phyloP scores from a whole-genome alignment of 1,284 basidiomycete species.

The Neotropicomus parvogracilis region DNA sequence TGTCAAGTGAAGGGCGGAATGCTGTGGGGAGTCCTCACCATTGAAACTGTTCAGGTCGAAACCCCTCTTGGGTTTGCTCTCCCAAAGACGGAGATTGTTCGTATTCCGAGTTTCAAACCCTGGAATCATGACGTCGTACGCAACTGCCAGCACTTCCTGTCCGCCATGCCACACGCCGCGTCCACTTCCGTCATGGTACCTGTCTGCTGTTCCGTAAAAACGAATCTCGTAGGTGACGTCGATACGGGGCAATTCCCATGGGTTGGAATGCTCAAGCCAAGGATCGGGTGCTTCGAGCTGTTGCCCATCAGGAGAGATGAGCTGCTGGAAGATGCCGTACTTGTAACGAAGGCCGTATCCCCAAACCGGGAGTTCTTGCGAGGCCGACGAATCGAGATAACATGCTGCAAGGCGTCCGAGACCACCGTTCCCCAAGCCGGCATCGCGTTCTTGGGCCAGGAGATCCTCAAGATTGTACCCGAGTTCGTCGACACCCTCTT shows the following conservation, averaged over 20 bases:
- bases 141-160: conserved; percentile 86
- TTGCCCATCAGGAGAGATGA: conserved; percentile 78
- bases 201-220: conserved; percentile 82
- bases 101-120: conserved; percentile 77
- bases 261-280: conserved; percentile 85
- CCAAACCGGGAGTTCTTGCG: conserved; percentile 81
- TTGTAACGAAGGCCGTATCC: conserved; percentile 87
- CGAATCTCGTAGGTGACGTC: conserved; percentile 81
- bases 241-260: conserved; percentile 84
- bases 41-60: conserved; percentile 94
- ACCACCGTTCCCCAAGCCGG: conserved; percentile 85
- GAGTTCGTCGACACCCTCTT: conserved; percentile 64
- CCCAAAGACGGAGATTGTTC: conserved; percentile 79
- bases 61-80: conserved; percentile 84
- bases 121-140: conserved; percentile 89
- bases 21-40: conserved; percentile 41
- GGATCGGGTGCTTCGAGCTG: conserved; percentile 92
- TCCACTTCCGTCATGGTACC: conserved; percentile 55
- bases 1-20: neutral
- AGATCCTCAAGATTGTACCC: conserved; percentile 87
- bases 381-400: conserved; percentile 83
- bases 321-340: conserved; percentile 94
- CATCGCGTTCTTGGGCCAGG: conserved; percentile 84
- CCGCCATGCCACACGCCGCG: conserved; percentile 82
- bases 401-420: conserved; percentile 91